Evolutionary conservation across 352 stramenopile genomes (phyloP).

Genomic region (Thalassiosira ordinaria): DNA sequence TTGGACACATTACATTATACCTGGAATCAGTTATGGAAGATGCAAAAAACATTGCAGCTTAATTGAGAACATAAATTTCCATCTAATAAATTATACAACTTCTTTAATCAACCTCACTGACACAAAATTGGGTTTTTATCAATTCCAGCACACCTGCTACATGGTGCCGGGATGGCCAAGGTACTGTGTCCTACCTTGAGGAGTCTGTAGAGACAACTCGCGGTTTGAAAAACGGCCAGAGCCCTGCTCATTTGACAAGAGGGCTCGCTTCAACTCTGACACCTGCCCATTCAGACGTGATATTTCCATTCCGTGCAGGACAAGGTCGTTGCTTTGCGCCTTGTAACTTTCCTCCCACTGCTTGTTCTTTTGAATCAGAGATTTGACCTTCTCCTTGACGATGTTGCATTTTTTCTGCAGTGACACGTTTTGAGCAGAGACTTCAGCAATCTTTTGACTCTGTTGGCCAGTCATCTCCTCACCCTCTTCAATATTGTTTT

Average conservation of each 20-base stretch:
- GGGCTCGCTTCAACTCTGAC: constrained; percentile 15
- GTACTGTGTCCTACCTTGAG: constrained; percentile 9
- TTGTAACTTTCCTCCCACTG: constrained; percentile 53
- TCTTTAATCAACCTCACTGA: no score
- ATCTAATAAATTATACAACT: no score
- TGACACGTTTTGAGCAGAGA: constrained; percentile 32
- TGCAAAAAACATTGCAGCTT: no score
- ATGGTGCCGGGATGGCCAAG: constrained; percentile 18
- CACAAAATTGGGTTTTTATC: no score
- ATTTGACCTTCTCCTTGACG: constrained; percentile 49
- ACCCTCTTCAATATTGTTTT: constrained; percentile 17
- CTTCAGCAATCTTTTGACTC: constrained; percentile 23
- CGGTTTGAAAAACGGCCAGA: constrained; percentile 14
- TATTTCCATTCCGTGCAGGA: constrained; percentile 51
- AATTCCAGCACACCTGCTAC: no score
- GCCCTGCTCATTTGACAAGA: not conserved
- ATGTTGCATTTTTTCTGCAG: constrained; percentile 53
- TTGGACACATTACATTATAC: no score
- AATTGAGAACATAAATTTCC: no score
- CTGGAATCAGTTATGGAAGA: no score
- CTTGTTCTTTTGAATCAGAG: constrained; percentile 35
- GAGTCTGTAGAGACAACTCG: constrained; percentile 14
- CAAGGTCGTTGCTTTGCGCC: constrained; percentile 43
- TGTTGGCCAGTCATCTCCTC: constrained; percentile 13
- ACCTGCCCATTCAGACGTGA: constrained; percentile 36